Conservation (phyloP, 257 asterid species). For the Ilex asprella region DNA sequence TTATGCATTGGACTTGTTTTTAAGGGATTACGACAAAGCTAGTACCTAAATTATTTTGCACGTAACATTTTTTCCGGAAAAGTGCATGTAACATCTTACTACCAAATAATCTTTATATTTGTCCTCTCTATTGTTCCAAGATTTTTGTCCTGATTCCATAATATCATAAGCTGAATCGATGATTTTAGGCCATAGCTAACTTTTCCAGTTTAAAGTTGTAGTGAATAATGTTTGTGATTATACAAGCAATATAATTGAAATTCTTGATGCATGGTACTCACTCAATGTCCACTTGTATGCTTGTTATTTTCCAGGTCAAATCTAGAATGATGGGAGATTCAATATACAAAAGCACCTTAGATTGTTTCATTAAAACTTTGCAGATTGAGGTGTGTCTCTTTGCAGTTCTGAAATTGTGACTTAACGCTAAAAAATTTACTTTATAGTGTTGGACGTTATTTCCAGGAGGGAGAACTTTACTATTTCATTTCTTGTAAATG, state of each 20-base stretch:
- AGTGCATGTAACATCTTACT: too few relatives aligned
- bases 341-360: constrained; percentile 59
- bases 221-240: constrained; percentile 10
- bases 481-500: too few relatives aligned
- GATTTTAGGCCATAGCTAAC: too few relatives aligned
- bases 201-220: neutral
- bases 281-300: neutral
- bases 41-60: too few relatives aligned
- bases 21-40: neutral
- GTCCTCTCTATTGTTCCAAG: too few relatives aligned
- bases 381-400: constrained; percentile 52
- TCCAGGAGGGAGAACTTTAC: neutral
- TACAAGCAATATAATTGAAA: neutral
- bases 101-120: too few relatives aligned
- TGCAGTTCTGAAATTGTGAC: too few relatives aligned
- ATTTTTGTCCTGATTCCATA: too few relatives aligned
- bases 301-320: constrained; percentile 53
- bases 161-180: too few relatives aligned
- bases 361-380: constrained; percentile 74
- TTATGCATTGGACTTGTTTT: neutral
- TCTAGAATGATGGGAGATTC: constrained; percentile 98
- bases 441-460: neutral
- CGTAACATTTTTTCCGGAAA: too few relatives aligned
- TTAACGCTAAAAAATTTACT: too few relatives aligned
- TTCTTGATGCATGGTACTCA: neutral